Conservation (phyloP, 768 basidiomycete genomes). For the Lyophyllum shimeji region DNA sequence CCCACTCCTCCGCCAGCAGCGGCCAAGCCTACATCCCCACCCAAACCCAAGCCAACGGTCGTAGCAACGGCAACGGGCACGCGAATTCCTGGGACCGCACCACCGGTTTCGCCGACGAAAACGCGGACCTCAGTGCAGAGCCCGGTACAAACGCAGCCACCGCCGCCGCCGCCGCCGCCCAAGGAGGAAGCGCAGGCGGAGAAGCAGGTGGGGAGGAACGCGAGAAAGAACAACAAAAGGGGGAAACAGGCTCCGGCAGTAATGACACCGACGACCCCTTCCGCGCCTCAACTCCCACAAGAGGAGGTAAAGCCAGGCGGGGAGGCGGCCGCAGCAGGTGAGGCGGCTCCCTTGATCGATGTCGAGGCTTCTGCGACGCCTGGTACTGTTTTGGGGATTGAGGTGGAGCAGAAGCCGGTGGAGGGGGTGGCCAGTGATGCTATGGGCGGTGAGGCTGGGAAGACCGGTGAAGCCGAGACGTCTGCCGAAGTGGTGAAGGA, state of each 20-base stretch:
- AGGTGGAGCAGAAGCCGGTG: too few relatives aligned
- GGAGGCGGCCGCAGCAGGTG: too few relatives aligned
- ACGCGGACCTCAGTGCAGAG: not conserved
- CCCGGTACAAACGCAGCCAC: too few relatives aligned
- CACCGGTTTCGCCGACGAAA: not conserved
- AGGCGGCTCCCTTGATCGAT: too few relatives aligned
- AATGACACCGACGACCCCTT: not conserved
- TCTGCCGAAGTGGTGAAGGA: too few relatives aligned
- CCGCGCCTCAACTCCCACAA: not conserved
- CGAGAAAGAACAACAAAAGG: not conserved
- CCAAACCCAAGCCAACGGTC: conserved; percentile 1
- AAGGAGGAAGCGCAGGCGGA: not conserved
- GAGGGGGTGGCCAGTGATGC: too few relatives aligned
- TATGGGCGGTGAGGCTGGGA: too few relatives aligned
- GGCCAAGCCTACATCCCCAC: not conserved
- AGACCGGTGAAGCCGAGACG: too few relatives aligned
- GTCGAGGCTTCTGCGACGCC: too few relatives aligned
- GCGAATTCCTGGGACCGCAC: not conserved
- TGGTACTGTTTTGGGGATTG: too few relatives aligned
- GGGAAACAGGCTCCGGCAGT: not conserved
- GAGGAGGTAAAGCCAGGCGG: not conserved
- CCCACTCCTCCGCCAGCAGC: conserved; percentile 1
- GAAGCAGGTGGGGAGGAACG: not conserved
- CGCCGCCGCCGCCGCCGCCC: not conserved
- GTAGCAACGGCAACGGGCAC: not conserved